These are phyloP conservation scores for Fulvia fulva DNA, from an alignment of 2,329 filamentous ascomycete species.

Conservation along the genomic window DNA sequence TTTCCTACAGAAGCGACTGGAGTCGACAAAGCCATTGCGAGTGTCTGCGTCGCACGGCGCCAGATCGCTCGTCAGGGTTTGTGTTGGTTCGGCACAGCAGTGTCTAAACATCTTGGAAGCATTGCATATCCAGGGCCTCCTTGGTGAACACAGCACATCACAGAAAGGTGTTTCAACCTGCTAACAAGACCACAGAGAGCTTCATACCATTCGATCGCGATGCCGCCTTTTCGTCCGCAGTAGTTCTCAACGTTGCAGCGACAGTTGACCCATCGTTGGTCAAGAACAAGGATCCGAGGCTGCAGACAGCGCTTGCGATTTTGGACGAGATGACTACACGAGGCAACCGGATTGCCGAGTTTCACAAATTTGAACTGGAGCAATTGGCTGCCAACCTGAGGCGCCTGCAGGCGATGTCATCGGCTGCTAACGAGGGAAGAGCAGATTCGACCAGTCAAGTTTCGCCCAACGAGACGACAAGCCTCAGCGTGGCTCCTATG, in stretches of 20 bases:
- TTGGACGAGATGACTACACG: conserved; percentile 22
- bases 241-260: conserved; percentile 19
- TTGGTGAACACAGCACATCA: conserved; percentile 5
- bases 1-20: conserved; percentile 10
- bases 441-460: neutral
- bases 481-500: neutral
- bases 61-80: conserved; percentile 8
- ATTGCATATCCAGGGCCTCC: conserved; percentile 7
- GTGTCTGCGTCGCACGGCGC: conserved; percentile 11
- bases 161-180: neutral
- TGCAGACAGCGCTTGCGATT: conserved; percentile 11
- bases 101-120: conserved; percentile 11
- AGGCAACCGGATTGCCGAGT: conserved; percentile 21
- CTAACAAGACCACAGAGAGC: conserved; percentile 11
- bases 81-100: conserved; percentile 12
- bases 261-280: conserved; percentile 20
- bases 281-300: conserved; percentile 11
- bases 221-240: conserved; percentile 18
- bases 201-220: conserved; percentile 24
- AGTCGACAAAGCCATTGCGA: conserved; percentile 1
- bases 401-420: neutral
- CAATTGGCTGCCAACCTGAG: conserved; percentile 11
- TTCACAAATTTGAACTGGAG: conserved; percentile 21
- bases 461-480: neutral
- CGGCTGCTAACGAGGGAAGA: neutral